A percentile compares a stretch with the other conserved stretches of the same genome.
Evolutionary conservation across 2,329 filamentous ascomycete species (phyloP).

Genomic region (Aureobasidium sp.): DNA sequence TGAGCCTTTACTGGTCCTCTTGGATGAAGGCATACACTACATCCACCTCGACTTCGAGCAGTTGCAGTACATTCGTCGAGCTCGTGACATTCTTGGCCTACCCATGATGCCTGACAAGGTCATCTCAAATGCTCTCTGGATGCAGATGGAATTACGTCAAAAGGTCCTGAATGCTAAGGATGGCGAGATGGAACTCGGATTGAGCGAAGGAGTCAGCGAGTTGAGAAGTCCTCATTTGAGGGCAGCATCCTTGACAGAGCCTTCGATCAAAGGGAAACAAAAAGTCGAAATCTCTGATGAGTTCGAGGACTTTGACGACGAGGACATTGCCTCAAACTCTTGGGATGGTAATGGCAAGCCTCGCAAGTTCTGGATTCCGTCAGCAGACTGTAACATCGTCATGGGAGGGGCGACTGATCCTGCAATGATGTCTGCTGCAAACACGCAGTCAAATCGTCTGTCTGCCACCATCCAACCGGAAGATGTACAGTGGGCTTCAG

Average conservation of each 20-base stretch:
- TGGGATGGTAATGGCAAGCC: constrained; percentile 48
- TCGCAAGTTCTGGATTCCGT: constrained; percentile 51
- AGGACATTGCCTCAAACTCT: constrained; percentile 38
- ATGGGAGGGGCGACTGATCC: constrained; percentile 48
- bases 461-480: constrained; percentile 46
- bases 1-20: constrained; percentile 46
- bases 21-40: constrained; percentile 54
- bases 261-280: constrained; percentile 38
- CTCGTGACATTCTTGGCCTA: constrained; percentile 45
- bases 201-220: constrained; percentile 34
- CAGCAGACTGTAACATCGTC: constrained; percentile 47
- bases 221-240: not conserved
- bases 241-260: not conserved
- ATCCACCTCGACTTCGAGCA: constrained; percentile 52
- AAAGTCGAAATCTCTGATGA: constrained; percentile 21
- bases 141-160: constrained; percentile 49
- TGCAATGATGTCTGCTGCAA: constrained; percentile 39
- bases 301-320: constrained; percentile 25
- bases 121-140: constrained; percentile 49
- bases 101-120: constrained; percentile 49
- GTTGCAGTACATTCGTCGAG: constrained; percentile 44
- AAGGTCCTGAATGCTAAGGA: constrained; percentile 46
- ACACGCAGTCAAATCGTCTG: constrained; percentile 36
- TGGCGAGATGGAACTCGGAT: constrained; percentile 44
- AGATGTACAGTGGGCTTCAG: constrained; percentile 48